A percentile compares a stretch with the other conserved stretches of the same genome.
Conservation (phyloP, 805 yeast species). For the Nakazawaea holstii region DNA sequence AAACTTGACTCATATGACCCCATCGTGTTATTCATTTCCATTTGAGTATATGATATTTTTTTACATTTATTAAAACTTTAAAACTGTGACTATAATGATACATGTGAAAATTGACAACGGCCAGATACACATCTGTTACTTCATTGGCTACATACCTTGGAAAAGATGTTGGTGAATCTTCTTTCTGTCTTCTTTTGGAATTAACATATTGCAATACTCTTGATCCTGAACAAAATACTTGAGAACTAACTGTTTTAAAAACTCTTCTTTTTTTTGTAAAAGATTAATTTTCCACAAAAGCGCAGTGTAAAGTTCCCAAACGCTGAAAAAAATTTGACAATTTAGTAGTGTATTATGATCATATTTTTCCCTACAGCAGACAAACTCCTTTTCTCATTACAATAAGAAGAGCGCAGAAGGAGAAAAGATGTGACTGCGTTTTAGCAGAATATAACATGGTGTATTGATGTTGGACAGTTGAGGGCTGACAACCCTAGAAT, state of each 20-base stretch:
- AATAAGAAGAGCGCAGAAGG: no score
- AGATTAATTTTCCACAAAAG: background rate
- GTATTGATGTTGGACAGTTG: no score
- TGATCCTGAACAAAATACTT: conserved; percentile 2
- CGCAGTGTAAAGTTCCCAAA: background rate
- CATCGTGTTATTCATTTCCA: no score
- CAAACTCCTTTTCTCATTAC: no score
- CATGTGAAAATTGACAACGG: no score
- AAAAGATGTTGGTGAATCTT: conserved; percentile 98
- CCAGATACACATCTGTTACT: background rate
- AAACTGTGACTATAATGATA: no score
- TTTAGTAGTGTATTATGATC: no score
- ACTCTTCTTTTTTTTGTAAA: background rate
- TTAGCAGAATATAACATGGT: no score
- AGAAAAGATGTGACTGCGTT: background rate
- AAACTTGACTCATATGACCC: no score
- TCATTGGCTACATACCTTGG: conserved; percentile 68
- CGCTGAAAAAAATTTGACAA: background rate
- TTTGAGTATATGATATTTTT: no score
- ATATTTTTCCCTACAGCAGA: no score
- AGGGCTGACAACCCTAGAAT: background rate
- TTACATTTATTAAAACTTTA: background rate
- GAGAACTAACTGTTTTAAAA: background rate
- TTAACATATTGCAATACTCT: conserved; percentile 67
- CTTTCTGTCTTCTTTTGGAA: conserved; percentile 99